A percentile compares a stretch with the other conserved stretches of the same genome.
phyloP scores from a whole-genome alignment of 2,329 filamentous ascomycete genomes.

The Epichloe baconii region DNA sequence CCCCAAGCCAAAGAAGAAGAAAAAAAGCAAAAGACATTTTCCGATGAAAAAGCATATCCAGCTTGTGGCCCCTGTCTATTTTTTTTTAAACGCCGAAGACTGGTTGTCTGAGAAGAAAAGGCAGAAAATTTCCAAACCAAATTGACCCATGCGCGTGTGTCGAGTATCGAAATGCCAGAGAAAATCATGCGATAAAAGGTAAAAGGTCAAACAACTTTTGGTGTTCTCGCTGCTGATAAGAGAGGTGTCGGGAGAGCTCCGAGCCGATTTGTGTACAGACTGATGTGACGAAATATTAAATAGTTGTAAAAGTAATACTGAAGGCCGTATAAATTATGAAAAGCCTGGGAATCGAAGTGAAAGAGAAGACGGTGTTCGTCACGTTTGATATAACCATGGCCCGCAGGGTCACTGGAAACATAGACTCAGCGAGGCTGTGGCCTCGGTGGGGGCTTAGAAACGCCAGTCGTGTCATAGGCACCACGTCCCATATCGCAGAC shows the following conservation, averaged over 20 bases:
- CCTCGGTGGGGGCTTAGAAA: constrained; percentile 32
- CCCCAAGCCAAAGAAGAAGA: constrained; percentile 1
- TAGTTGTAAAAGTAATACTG: constrained; percentile 14
- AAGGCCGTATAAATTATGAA: neutral
- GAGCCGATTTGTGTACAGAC: constrained; percentile 23
- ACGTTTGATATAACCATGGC: neutral
- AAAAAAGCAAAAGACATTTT: constrained; percentile 1
- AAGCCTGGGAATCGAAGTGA: constrained; percentile 5
- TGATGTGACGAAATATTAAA: constrained; percentile 9
- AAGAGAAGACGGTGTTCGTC: neutral
- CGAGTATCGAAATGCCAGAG: neutral
- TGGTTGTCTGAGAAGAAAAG: constrained; percentile 7
- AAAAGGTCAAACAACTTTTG: constrained; percentile 9
- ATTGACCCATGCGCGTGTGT: constrained; percentile 6
- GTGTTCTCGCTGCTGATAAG: constrained; percentile 24
- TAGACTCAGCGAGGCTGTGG: constrained; percentile 25
- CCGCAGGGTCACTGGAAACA: neutral
- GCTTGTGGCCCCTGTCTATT: constrained; percentile 17
- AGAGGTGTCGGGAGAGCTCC: constrained; percentile 19
- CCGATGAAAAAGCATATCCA: constrained; percentile 9
- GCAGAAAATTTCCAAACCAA: constrained; percentile 1
- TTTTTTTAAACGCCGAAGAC: constrained; percentile 18
- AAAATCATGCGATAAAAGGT: neutral
- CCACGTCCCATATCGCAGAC: constrained; percentile 35
- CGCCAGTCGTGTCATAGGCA: constrained; percentile 38